These are phyloP conservation scores for Wickerhamiella sorbophila DNA, from an alignment of 805 yeast species.

Conservation along the genomic window DNA sequence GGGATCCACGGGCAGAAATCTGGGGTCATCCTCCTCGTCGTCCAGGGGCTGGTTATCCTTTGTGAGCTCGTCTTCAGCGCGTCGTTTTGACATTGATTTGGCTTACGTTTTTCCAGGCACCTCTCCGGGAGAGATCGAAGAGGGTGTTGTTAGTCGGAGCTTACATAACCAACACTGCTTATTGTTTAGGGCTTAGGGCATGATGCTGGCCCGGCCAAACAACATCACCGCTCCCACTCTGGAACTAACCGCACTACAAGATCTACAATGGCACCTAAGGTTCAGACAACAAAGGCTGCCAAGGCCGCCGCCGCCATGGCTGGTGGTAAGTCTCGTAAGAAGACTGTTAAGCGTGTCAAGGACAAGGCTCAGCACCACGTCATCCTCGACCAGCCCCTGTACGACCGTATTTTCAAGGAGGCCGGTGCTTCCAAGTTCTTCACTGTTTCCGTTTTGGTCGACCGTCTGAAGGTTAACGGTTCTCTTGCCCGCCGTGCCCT, in stretches of 20 bases:
- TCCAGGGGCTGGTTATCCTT: conserved; percentile 32
- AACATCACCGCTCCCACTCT: conserved; percentile 1
- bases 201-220: background rate
- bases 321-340: conserved; percentile 99
- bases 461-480: conserved; percentile 98
- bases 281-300: conserved; percentile 98
- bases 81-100: conserved; percentile 36
- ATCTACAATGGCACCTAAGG: conserved; percentile 88
- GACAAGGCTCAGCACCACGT: conserved; percentile 99
- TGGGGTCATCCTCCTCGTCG: conserved; percentile 30
- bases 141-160: too few relatives aligned
- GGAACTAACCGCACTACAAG: conserved; percentile 1
- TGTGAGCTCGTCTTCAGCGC: conserved; percentile 50
- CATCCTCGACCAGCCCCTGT: conserved; percentile 93
- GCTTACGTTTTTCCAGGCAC: background rate
- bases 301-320: conserved; percentile 99
- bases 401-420: conserved; percentile 98
- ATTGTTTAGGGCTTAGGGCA: conserved; percentile 4
- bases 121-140: background rate
- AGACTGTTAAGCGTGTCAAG: conserved; percentile 99
- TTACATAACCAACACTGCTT: too few relatives aligned
- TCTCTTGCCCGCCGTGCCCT: conserved; percentile 97
- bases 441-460: conserved; percentile 95
- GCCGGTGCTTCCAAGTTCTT: conserved; percentile 98
- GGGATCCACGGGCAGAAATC: conserved; percentile 6